Evolutionary conservation across 208 protist species (phyloP).

Genomic region (Trypanosoma scelopori): DNA sequence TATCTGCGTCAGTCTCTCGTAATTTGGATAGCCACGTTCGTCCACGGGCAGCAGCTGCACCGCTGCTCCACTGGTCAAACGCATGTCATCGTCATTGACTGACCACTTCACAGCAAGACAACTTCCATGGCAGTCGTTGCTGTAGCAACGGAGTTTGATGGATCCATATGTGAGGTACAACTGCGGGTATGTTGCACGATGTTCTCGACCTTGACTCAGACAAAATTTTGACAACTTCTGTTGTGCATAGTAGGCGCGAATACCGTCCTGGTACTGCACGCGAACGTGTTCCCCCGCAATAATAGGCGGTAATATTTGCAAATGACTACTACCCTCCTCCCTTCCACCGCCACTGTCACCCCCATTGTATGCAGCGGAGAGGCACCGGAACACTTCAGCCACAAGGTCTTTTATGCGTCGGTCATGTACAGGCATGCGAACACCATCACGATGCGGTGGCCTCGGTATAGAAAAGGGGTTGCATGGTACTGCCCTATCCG

Average conservation of each 20-base stretch:
- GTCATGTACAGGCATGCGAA: conserved; percentile 49
- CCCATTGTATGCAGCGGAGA: conserved; percentile 54
- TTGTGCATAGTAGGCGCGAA: conserved; percentile 76
- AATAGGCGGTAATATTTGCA: not conserved
- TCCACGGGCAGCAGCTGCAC: conserved; percentile 20
- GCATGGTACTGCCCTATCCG: not conserved
- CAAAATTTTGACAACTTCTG: conserved; percentile 85
- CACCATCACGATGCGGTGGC: conserved; percentile 47
- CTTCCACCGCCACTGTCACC: too few species aligned
- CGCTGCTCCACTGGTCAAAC: not conserved
- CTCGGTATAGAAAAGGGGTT: conserved; percentile 41
- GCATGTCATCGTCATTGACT: conserved; percentile 16
- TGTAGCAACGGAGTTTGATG: conserved; percentile 88
- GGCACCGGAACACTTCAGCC: conserved; percentile 70
- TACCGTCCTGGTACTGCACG: conserved; percentile 76
- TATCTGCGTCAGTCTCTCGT: conserved; percentile 56
- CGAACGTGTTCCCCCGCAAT: conserved; percentile 45
- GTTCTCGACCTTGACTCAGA: conserved; percentile 46
- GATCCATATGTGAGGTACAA: conserved; percentile 89
- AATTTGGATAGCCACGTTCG: conserved; percentile 60
- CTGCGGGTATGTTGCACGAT: conserved; percentile 77
- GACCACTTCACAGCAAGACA: conserved; percentile 74
- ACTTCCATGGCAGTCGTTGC: conserved; percentile 79
- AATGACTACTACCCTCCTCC: too few species aligned
- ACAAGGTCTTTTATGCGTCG: conserved; percentile 42